Conservation (phyloP, 2,329 filamentous ascomycete genomes). For the Botrytis aclada region DNA sequence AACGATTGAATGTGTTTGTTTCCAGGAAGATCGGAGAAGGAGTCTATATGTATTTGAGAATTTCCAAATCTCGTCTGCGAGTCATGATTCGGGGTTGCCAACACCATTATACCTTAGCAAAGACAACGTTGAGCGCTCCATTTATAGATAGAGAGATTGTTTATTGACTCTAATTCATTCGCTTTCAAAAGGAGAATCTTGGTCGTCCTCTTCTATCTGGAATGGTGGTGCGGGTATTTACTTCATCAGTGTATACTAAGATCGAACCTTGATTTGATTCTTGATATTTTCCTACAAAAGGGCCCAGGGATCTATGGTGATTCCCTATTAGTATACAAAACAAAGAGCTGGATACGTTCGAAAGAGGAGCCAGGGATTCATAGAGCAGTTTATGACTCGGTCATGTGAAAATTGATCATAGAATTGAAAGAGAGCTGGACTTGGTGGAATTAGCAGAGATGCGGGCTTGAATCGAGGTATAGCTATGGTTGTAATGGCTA, state of each 20-base stretch:
- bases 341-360: too few species aligned
- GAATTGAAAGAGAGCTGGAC: neutral
- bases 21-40: fast-evolving
- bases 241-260: neutral
- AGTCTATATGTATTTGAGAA: neutral
- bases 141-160: neutral
- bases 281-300: neutral
- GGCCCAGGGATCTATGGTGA: neutral
- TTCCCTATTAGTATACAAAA: too few species aligned
- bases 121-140: fast-evolving
- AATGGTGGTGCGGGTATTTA: neutral
- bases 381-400: neutral
- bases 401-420: neutral
- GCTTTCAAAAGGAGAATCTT: too few species aligned
- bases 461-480: neutral
- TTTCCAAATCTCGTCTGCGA: neutral
- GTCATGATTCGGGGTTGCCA: too few species aligned
- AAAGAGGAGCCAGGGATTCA: too few species aligned
- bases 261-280: neutral
- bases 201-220: neutral
- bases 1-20: fast-evolving
- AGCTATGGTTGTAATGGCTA: neutral
- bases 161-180: too few species aligned
- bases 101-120: too few species aligned
- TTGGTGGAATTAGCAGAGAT: neutral